Conservation (phyloP, 177 flowering plant species). For the Vitis hybrid region DNA sequence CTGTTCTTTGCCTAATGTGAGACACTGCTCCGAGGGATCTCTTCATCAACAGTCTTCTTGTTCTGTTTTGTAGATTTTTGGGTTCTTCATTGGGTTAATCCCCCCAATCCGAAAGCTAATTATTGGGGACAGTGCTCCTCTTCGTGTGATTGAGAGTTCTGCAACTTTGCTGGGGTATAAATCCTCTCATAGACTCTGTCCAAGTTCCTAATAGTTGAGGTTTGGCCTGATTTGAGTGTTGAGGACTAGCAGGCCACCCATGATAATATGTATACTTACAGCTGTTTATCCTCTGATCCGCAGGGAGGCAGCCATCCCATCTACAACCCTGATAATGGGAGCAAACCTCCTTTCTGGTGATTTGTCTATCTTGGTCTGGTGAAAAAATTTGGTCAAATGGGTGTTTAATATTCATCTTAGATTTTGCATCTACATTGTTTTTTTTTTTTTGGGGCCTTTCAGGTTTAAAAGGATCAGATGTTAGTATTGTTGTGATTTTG, state of each 20-base stretch:
- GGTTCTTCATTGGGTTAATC: conserved; percentile 30
- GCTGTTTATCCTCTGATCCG: not conserved
- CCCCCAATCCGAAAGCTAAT: conserved; percentile 26
- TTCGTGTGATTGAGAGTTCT: conserved; percentile 29
- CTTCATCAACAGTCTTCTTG: not conserved
- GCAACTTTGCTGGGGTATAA: conserved; percentile 32
- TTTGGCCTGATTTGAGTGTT: no score
- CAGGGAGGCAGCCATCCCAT: conserved; percentile 29
- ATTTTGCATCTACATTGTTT: not conserved
- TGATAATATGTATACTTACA: not conserved
- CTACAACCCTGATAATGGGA: conserved; percentile 25
- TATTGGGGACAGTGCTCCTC: conserved; percentile 37
- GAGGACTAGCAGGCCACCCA: no score
- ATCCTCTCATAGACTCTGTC: not conserved
- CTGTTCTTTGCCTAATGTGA: no score
- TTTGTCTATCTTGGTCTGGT: not conserved
- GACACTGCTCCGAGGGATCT: not conserved
- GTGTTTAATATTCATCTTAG: not conserved
- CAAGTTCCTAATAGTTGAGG: no score
- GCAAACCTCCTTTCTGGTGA: conserved; percentile 29
- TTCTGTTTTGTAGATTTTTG: conserved; percentile 24
- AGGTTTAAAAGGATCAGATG: conserved; percentile 23
- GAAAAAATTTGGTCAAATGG: not conserved
- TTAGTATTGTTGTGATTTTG: conserved; percentile 4
- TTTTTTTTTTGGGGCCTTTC: not conserved